A percentile compares a stretch with the other conserved stretches of the same genome.
phyloP scores from a whole-genome alignment of 768 basidiomycete genomes.

The Mrakia blollopis region DNA sequence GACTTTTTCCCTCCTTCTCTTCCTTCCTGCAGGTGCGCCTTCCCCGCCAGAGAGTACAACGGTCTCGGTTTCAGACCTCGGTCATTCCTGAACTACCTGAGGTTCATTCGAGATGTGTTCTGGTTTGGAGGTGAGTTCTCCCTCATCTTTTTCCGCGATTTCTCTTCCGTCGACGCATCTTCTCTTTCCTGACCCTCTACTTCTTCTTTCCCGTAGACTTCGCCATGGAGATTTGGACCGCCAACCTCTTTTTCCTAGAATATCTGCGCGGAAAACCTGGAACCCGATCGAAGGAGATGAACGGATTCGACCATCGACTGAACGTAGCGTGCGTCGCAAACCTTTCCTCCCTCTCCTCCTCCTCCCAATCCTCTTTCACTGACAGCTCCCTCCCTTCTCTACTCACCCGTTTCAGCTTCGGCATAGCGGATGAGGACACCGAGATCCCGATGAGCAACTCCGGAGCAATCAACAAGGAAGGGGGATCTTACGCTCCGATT shows the following conservation, averaged over 20 bases:
- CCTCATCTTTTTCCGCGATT: too few relatives aligned
- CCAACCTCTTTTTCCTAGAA: slow-evolving; percentile 54
- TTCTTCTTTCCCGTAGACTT: slow-evolving; percentile 21
- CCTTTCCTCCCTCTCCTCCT: too few relatives aligned
- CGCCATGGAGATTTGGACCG: neutral
- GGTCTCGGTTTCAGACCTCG: slow-evolving; percentile 22
- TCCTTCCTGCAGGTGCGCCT: slow-evolving; percentile 46
- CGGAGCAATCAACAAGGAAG: too few relatives aligned
- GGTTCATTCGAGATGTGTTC: slow-evolving; percentile 62
- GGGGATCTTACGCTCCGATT: too few relatives aligned
- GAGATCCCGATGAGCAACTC: too few relatives aligned
- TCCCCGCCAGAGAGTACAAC: slow-evolving; percentile 62
- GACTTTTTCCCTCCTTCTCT: neutral
- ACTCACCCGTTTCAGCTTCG: too few relatives aligned
- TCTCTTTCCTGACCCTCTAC: neutral
- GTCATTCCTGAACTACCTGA: slow-evolving; percentile 53
- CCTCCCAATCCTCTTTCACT: too few relatives aligned
- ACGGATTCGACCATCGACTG: slow-evolving; percentile 17
- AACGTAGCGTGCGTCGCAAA: too few relatives aligned
- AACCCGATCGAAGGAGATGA: slow-evolving; percentile 26
- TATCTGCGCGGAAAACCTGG: slow-evolving; percentile 45
- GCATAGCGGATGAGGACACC: too few relatives aligned
- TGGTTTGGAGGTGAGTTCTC: slow-evolving; percentile 15
- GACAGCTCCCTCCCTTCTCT: too few relatives aligned
- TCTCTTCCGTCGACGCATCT: neutral